Conservation (phyloP, 2,329 filamentous ascomycete genomes). For the Aspergillus phoenicis region DNA sequence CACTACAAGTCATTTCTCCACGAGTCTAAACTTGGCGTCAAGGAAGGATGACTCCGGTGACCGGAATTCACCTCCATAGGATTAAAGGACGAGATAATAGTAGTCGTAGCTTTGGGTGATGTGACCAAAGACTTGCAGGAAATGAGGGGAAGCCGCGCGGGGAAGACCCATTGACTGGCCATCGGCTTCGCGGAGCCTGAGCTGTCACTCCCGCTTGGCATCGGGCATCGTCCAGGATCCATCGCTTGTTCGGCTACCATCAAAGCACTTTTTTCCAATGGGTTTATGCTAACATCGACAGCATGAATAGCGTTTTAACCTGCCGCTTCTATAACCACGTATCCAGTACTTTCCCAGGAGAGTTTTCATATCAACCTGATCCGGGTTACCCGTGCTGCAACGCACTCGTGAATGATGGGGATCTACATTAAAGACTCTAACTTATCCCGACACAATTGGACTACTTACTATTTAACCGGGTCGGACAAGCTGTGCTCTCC, state of each 20-base stretch:
- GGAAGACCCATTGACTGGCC: constrained; percentile 5
- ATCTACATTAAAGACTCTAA: neutral
- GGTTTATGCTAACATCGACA: no score
- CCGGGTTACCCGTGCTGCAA: neutral
- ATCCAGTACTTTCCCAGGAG: neutral
- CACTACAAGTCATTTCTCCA: constrained; percentile 20
- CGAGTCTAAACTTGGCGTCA: constrained; percentile 13
- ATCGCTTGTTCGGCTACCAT: no score
- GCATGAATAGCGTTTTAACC: neutral
- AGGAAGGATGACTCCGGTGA: constrained; percentile 13
- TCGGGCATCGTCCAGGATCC: neutral
- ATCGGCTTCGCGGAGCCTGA: neutral
- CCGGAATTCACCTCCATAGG: constrained; percentile 9
- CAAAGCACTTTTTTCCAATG: neutral
- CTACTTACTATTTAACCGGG: neutral
- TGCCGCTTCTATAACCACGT: neutral
- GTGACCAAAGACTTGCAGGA: constrained; percentile 14
- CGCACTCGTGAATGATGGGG: neutral
- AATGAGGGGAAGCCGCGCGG: constrained; percentile 18
- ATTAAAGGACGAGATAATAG: constrained; percentile 16
- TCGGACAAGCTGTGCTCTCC: neutral
- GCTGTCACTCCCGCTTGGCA: neutral
- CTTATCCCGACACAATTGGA: neutral
- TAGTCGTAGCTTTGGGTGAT: constrained; percentile 12
- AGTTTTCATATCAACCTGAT: neutral